Evolutionary conservation across 116 monocot genomes (phyloP).

Genomic region (Cymodocea nodosa): DNA sequence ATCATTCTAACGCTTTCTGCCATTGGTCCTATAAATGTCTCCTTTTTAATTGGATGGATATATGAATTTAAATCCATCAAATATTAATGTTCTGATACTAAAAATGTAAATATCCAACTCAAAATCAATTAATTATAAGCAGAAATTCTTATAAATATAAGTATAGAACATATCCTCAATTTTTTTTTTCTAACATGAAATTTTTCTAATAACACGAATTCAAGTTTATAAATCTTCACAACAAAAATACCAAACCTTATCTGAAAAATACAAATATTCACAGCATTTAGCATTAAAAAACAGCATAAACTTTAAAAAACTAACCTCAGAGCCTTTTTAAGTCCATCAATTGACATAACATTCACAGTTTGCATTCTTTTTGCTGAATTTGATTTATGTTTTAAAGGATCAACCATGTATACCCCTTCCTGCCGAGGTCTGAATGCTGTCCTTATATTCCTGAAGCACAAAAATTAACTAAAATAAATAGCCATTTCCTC

Average conservation of each 20-base stretch:
- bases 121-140: too few relatives aligned
- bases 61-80: too few relatives aligned
- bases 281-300: neutral
- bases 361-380: slow-evolving; percentile 37
- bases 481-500: too few relatives aligned
- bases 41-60: too few relatives aligned
- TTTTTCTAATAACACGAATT: too few relatives aligned
- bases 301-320: neutral
- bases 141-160: too few relatives aligned
- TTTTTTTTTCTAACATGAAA: too few relatives aligned
- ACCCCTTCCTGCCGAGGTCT: slow-evolving; percentile 43
- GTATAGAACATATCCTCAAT: too few relatives aligned
- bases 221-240: neutral
- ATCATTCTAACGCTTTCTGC: too few relatives aligned
- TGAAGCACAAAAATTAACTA: slow-evolving; percentile 9
- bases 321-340: slow-evolving; percentile 71
- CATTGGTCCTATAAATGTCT: too few relatives aligned
- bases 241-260: neutral
- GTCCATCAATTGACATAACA: slow-evolving; percentile 69
- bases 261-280: neutral
- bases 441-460: slow-evolving; percentile 47
- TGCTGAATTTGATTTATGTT: slow-evolving; percentile 16
- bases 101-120: too few relatives aligned
- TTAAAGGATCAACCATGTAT: slow-evolving; percentile 52
- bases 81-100: too few relatives aligned